Conservation (phyloP, 208 protist species). For the Leishmania gerbilli region DNA sequence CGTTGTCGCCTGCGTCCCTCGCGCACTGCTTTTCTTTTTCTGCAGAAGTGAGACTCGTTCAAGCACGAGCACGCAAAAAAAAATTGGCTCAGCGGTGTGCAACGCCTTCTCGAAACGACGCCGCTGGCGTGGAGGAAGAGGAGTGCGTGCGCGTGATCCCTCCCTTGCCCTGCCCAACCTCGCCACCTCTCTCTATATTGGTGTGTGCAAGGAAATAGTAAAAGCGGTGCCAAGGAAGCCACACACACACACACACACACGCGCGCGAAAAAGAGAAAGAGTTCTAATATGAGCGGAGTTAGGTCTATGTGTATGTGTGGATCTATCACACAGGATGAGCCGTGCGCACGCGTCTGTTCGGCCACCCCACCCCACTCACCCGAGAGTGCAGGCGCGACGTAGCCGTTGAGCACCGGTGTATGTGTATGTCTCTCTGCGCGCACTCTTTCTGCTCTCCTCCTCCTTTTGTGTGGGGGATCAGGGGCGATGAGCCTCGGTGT, state of each 20-base stretch:
- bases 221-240: not conserved
- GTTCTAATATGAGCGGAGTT: not conserved
- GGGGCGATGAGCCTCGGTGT: not conserved
- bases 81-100: not conserved
- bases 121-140: not conserved
- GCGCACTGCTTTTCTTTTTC: slow-evolving; percentile 6
- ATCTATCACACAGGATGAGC: not conserved
- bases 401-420: not conserved
- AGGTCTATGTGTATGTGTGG: not conserved
- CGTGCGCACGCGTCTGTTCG: not conserved
- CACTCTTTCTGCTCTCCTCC: not conserved
- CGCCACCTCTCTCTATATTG: not conserved
- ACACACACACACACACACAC: too few relatives aligned
- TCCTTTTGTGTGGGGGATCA: not conserved
- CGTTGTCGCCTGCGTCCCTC: not conserved
- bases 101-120: not conserved
- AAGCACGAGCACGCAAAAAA: not conserved
- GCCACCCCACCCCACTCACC: not conserved
- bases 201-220: not conserved
- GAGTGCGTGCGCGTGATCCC: not conserved
- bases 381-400: not conserved
- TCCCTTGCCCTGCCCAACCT: not conserved
- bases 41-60: not conserved
- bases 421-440: not conserved
- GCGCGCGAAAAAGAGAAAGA: not conserved